Evolutionary conservation across 2,329 filamentous ascomycete genomes (phyloP).

Genomic region (Pyrenophora teres): DNA sequence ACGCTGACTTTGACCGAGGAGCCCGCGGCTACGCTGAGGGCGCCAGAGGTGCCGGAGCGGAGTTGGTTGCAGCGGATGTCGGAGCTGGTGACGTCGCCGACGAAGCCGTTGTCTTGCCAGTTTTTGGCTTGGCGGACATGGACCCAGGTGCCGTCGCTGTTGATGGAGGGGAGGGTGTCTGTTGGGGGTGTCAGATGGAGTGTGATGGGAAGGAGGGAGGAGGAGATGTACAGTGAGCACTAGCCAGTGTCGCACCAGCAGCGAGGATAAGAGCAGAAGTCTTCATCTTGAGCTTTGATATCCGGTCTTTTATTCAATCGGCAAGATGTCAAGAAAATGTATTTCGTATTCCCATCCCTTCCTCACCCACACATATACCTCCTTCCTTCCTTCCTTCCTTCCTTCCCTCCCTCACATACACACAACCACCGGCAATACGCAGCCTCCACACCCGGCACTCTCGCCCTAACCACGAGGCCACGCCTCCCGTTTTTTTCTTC

Average conservation of each 20-base stretch:
- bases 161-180: constrained; percentile 17
- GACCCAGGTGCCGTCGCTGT: constrained; percentile 6
- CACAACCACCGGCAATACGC: constrained; percentile 3
- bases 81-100: constrained; percentile 19
- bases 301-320: too few species aligned
- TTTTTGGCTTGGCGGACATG: constrained; percentile 15
- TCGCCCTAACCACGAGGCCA: too few species aligned
- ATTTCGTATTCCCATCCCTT: too few species aligned
- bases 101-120: constrained; percentile 18
- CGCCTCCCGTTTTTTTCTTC: too few species aligned
- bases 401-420: too few species aligned
- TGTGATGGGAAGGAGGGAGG: not conserved
- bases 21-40: constrained; percentile 29
- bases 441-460: too few species aligned
- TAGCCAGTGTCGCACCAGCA: constrained; percentile 6
- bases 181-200: not conserved
- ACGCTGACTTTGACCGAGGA: constrained; percentile 41
- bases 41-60: constrained; percentile 13
- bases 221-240: constrained; percentile 9
- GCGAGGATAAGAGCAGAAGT: constrained; percentile 2
- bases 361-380: too few species aligned
- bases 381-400: too few species aligned
- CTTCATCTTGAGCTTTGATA: constrained; percentile 5
- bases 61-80: constrained; percentile 38
- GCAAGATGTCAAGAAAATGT: too few species aligned